Conservation (phyloP, 805 yeast genomes). For the Yamadazyma phyllophila region DNA sequence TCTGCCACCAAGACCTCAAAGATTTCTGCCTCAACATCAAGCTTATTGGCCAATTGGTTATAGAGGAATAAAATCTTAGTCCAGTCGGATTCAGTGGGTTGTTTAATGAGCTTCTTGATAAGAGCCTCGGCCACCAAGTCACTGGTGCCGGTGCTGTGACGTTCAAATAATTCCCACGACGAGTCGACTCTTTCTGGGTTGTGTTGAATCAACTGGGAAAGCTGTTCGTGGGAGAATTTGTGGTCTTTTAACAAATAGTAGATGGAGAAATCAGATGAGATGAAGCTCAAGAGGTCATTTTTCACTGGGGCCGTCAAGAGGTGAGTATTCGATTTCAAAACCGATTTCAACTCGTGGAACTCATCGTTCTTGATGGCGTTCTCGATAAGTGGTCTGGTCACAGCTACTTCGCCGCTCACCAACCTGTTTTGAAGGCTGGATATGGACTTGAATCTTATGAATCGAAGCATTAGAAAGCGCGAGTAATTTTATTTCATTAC, state of each 20-base stretch:
- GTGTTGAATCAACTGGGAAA: constrained; percentile 28
- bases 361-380: constrained; percentile 11
- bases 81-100: constrained; percentile 12
- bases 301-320: constrained; percentile 12
- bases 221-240: constrained; percentile 14
- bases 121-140: neutral
- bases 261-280: constrained; percentile 26
- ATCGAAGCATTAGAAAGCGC: constrained; percentile 8
- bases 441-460: constrained; percentile 12
- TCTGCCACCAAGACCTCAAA: constrained; percentile 8
- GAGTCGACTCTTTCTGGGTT: constrained; percentile 55
- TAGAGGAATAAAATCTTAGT: constrained; percentile 11
- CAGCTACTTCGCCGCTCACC: constrained; percentile 6
- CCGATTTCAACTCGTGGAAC: constrained; percentile 12
- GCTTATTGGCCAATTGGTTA: neutral
- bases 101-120: constrained; percentile 7
- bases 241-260: constrained; percentile 23
- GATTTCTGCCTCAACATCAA: neutral
- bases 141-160: constrained; percentile 16
- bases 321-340: constrained; percentile 11
- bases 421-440: constrained; percentile 6
- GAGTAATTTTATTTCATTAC: no score
- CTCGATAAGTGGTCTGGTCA: constrained; percentile 8
- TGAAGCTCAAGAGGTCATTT: constrained; percentile 17
- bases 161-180: constrained; percentile 47